A percentile compares a stretch with the other conserved stretches of the same genome.
Conservation (phyloP, 371 early-diverging fungal species). For the Conidiobolus incongruus region DNA sequence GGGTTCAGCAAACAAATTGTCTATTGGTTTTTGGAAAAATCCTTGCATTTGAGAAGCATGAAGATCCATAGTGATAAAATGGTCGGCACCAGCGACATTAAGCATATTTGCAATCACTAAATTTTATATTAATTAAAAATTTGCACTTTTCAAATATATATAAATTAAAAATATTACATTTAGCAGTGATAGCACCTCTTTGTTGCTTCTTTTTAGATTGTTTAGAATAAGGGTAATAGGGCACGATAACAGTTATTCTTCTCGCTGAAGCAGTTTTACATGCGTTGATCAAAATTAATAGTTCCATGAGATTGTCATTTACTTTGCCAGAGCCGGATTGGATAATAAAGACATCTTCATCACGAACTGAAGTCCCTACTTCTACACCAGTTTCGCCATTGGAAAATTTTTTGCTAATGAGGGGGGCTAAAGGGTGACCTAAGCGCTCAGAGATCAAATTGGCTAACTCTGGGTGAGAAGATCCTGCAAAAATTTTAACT, state of each 20-base stretch:
- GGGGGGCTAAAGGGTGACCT: conserved; percentile 46
- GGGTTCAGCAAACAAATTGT: conserved; percentile 90
- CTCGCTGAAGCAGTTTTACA: conserved; percentile 26
- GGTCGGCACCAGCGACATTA: conserved; percentile 85
- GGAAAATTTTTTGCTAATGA: conserved; percentile 44
- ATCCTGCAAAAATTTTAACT: conserved; percentile 79
- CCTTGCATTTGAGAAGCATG: conserved; percentile 91
- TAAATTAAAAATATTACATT: conserved; percentile 30
- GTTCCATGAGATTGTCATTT: conserved; percentile 92
- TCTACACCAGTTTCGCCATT: conserved; percentile 55
- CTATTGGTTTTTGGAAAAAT: conserved; percentile 86
- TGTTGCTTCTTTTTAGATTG: conserved; percentile 91
- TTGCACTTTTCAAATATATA: not conserved
- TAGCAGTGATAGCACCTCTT: conserved; percentile 85
- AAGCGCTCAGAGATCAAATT: conserved; percentile 52
- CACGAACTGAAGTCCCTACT: conserved; percentile 61
- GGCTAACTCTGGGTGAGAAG: conserved; percentile 84
- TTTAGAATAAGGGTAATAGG: conserved; percentile 93
- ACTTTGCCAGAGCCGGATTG: conserved; percentile 73
- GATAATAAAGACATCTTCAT: conserved; percentile 88
- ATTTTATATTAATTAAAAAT: not conserved
- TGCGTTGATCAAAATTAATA: conserved; percentile 88
- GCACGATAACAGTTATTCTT: conserved; percentile 46
- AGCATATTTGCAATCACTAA: conserved; percentile 88
- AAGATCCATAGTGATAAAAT: conserved; percentile 91